A percentile compares a stretch with the other conserved stretches of the same genome.
Evolutionary conservation across 1,139 yeast genomes (phyloP).

Genomic region (Wickerhamiella pararugosa): DNA sequence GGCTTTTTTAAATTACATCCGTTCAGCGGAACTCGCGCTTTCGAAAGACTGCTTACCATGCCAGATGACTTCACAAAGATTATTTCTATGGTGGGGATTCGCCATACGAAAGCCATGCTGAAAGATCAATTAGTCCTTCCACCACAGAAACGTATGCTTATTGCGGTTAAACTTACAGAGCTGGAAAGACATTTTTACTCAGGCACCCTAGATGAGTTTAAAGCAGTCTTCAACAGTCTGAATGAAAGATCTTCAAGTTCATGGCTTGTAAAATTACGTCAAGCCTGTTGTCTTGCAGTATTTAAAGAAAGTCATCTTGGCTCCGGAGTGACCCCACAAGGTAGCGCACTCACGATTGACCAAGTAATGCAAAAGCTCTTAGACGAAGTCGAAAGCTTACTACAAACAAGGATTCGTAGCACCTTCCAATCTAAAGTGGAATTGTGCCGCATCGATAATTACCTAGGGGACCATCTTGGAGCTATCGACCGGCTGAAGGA

Average conservation of each 20-base stretch:
- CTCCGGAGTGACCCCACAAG: not conserved
- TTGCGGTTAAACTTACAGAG: constrained; percentile 61
- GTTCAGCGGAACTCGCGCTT: constrained; percentile 28
- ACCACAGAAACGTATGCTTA: constrained; percentile 50
- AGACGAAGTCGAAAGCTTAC: constrained; percentile 12
- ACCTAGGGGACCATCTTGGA: constrained; percentile 9
- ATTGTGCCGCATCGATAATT: constrained; percentile 13
- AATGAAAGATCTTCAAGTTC: not conserved
- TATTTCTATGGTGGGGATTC: constrained; percentile 38
- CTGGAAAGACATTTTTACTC: constrained; percentile 75
- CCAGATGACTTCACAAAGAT: constrained; percentile 33
- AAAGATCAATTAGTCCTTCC: constrained; percentile 65
- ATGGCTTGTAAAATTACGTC: constrained; percentile 48
- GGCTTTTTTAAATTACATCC: constrained; percentile 56
- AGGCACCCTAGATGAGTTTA: constrained; percentile 43
- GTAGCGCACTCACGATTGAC: constrained; percentile 12
- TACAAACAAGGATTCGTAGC: constrained; percentile 8
- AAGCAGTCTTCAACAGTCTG: constrained; percentile 3
- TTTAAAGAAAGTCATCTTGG: not conserved
- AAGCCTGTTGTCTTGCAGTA: constrained; percentile 42
- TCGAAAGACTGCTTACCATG: constrained; percentile 21
- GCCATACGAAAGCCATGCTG: constrained; percentile 81
- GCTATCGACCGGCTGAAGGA: constrained; percentile 12
- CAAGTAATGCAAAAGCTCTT: constrained; percentile 13
- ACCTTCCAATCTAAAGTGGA: constrained; percentile 7